Conservation (phyloP, 495 filamentous ascomycete genomes). For the Penicillium cataractarum region DNA sequence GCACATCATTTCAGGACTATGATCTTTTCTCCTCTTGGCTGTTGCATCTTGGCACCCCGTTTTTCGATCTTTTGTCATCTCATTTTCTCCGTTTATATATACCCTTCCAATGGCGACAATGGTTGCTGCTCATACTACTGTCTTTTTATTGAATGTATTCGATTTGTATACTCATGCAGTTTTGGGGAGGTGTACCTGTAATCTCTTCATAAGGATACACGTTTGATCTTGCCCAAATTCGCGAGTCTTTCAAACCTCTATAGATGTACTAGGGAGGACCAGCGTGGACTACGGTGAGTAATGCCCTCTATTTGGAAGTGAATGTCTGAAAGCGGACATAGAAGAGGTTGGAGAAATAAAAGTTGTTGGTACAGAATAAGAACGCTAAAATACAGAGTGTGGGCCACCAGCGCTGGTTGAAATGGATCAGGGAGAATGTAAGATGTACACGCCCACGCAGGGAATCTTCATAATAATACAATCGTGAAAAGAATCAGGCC, state of each 20-base stretch:
- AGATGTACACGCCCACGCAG: background rate
- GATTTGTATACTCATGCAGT: background rate
- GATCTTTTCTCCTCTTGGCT: background rate
- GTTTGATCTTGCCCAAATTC: too few species aligned
- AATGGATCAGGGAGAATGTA: background rate
- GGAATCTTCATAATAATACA: constrained; percentile 8
- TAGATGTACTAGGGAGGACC: background rate
- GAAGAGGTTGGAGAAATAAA: background rate
- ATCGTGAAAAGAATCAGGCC: background rate
- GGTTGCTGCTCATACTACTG: background rate
- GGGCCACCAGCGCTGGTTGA: background rate
- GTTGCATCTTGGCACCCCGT: background rate
- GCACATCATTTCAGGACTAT: background rate
- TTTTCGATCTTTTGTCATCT: background rate
- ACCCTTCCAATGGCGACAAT: constrained; percentile 14
- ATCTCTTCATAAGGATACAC: background rate
- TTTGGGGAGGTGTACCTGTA: background rate
- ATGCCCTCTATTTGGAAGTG: background rate
- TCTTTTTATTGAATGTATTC: background rate
- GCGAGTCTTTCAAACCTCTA: background rate
- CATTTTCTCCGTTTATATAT: constrained; percentile 16
- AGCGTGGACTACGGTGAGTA: background rate
- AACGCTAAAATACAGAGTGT: background rate
- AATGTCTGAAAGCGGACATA: background rate
- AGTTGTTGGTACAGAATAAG: background rate